phyloP scores from a whole-genome alignment of 177 flowering plant species.

The Vitis hybrid region DNA sequence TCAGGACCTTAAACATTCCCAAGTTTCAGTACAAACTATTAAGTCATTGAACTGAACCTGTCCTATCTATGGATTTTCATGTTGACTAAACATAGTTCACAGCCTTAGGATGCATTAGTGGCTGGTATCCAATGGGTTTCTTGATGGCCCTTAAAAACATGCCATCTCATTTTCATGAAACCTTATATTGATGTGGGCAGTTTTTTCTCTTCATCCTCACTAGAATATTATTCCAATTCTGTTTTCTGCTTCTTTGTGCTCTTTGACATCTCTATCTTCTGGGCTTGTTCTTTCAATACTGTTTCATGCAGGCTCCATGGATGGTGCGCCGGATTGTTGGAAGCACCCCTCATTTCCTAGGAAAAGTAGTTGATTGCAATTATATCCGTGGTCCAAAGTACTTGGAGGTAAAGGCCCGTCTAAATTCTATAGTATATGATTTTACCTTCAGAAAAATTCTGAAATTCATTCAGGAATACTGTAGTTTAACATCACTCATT shows the following conservation, averaged over 20 bases:
- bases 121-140: background rate
- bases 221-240: background rate
- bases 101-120: background rate
- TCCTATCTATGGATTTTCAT: too few relatives aligned
- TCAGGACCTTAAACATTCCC: too few relatives aligned
- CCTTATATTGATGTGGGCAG: background rate
- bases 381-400: slow-evolving; percentile 90
- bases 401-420: slow-evolving; percentile 61
- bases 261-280: background rate
- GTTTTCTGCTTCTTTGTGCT: background rate
- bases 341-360: slow-evolving; percentile 93
- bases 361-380: slow-evolving; percentile 98
- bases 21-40: too few relatives aligned
- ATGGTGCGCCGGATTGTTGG: slow-evolving; percentile 99
- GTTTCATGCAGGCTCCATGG: slow-evolving; percentile 84
- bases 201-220: background rate
- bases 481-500: background rate
- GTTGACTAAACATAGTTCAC: background rate
- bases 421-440: background rate
- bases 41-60: too few relatives aligned
- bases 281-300: background rate
- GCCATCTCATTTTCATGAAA: background rate
- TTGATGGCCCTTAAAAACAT: background rate
- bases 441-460: background rate
- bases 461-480: too few relatives aligned